These are phyloP conservation scores for Neocucurbitaria cava DNA, from an alignment of 2,329 filamentous ascomycete genomes.

Conservation along the genomic window DNA sequence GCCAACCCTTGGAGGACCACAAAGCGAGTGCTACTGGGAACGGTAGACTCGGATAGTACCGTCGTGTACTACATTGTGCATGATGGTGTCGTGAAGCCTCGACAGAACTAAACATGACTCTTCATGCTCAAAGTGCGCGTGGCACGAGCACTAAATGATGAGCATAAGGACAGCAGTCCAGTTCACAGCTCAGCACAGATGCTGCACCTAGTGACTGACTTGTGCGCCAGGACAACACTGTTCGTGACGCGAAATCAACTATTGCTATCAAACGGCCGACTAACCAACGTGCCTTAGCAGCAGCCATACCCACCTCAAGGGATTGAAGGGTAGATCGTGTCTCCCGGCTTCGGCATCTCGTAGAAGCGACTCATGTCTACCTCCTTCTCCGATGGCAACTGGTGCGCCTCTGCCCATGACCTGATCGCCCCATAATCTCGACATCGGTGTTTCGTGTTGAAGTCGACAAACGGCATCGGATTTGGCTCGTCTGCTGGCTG, in stretches of 20 bases:
- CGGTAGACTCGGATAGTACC: conserved; percentile 80
- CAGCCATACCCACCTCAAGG: conserved; percentile 22
- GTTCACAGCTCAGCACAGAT: too few relatives aligned
- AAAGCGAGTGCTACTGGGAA: conserved; percentile 77
- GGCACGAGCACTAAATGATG: not conserved
- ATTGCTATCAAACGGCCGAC: conserved; percentile 2
- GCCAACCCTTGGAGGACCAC: conserved; percentile 53
- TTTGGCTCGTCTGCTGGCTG: conserved; percentile 50
- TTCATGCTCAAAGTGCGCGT: not conserved
- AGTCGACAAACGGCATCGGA: conserved; percentile 65
- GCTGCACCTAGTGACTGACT: not conserved
- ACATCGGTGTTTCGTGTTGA: conserved; percentile 67
- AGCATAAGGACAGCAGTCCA: not conserved
- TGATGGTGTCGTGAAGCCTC: conserved; percentile 84
- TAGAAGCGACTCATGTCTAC: conserved; percentile 53
- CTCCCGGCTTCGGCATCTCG: conserved; percentile 47
- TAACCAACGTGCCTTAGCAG: conserved; percentile 16
- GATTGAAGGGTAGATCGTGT: conserved; percentile 36
- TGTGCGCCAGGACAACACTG: not conserved
- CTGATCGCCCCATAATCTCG: conserved; percentile 63
- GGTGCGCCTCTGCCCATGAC: conserved; percentile 62
- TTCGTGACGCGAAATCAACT: conserved; percentile 8
- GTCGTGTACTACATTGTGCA: conserved; percentile 86
- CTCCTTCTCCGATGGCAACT: conserved; percentile 53
- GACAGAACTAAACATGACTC: conserved; percentile 69